A percentile compares a stretch with the other conserved stretches of the same genome.
These are phyloP conservation scores for Hura crepitans DNA, from an alignment of 441 rosid species.

Conservation along the genomic window DNA sequence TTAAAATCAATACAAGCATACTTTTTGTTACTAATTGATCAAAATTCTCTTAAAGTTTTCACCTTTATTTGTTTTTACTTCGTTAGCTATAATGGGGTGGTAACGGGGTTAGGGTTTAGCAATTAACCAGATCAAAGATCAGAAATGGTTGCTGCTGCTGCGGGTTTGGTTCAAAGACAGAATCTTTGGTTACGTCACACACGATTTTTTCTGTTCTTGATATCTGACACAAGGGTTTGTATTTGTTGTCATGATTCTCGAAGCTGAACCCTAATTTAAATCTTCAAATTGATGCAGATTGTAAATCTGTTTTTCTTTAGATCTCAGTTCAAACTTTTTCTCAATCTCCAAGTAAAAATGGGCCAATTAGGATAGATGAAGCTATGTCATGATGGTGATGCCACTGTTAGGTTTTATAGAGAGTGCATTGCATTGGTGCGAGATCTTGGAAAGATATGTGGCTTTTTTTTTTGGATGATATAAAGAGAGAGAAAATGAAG, in stretches of 20 bases:
- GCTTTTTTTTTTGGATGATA: conserved; percentile 19
- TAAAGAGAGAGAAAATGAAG: conserved; percentile 21
- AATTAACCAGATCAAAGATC: conserved; percentile 33
- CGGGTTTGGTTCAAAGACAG: conserved; percentile 38
- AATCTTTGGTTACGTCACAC: conserved; percentile 77
- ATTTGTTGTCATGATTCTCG: conserved; percentile 39
- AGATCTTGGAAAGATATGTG: conserved; percentile 50
- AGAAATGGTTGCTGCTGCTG: conserved; percentile 20
- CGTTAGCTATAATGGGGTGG: conserved; percentile 15
- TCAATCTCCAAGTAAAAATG: conserved; percentile 5
- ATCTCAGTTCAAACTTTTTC: conserved; percentile 7
- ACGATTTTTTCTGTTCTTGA: conserved; percentile 43
- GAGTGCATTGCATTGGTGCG: conserved; percentile 31
- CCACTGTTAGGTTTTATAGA: conserved; percentile 32
- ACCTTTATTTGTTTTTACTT: conserved; percentile 2
- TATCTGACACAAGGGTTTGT: conserved; percentile 39
- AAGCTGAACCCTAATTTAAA: conserved; percentile 30
- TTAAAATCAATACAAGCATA: conserved; percentile 22
- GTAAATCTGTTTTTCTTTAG: conserved; percentile 14
- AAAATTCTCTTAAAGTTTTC: conserved; percentile 8
- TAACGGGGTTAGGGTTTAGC: conserved; percentile 29
- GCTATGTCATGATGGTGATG: conserved; percentile 27
- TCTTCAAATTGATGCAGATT: conserved; percentile 13
- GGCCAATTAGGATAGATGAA: conserved; percentile 20
- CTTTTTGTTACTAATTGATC: conserved; percentile 25